Conservation (phyloP, 2,329 filamentous ascomycete species). For the Trichoderma lentiforme region DNA sequence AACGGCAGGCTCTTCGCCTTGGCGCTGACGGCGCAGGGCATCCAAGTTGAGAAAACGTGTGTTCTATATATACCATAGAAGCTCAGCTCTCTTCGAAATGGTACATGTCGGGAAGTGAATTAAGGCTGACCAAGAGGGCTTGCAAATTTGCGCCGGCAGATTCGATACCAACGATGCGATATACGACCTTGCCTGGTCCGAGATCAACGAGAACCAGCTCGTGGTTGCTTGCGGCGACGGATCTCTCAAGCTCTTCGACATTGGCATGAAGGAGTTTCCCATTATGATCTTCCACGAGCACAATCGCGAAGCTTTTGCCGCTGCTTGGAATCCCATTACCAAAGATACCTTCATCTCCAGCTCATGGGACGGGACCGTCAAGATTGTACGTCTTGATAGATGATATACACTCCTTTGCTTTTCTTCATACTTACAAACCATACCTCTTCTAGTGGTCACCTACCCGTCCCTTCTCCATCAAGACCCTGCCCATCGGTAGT, state of each 20-base stretch:
- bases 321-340: slow-evolving; percentile 85
- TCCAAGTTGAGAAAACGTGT: slow-evolving; percentile 79
- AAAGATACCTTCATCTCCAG: slow-evolving; percentile 90
- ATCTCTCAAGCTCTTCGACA: slow-evolving; percentile 90
- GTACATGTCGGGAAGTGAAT: no score
- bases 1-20: slow-evolving; percentile 89
- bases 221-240: slow-evolving; percentile 88
- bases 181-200: slow-evolving; percentile 93
- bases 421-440: neutral
- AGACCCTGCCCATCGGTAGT: slow-evolving; percentile 84
- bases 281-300: slow-evolving; percentile 93
- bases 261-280: slow-evolving; percentile 76
- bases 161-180: slow-evolving; percentile 97
- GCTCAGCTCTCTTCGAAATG: neutral
- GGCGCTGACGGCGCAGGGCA: slow-evolving; percentile 76
- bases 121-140: neutral
- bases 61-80: slow-evolving; percentile 21
- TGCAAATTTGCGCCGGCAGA: slow-evolving; percentile 40
- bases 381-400: slow-evolving; percentile 57
- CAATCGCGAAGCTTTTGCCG: slow-evolving; percentile 86
- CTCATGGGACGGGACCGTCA: slow-evolving; percentile 95
- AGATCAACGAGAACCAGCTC: slow-evolving; percentile 93
- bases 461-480: slow-evolving; percentile 66
- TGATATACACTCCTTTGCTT: neutral
- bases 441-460: slow-evolving; percentile 69